phyloP scores from a whole-genome alignment of 108 stramenopile species.

The Mediolabrus comicus region DNA sequence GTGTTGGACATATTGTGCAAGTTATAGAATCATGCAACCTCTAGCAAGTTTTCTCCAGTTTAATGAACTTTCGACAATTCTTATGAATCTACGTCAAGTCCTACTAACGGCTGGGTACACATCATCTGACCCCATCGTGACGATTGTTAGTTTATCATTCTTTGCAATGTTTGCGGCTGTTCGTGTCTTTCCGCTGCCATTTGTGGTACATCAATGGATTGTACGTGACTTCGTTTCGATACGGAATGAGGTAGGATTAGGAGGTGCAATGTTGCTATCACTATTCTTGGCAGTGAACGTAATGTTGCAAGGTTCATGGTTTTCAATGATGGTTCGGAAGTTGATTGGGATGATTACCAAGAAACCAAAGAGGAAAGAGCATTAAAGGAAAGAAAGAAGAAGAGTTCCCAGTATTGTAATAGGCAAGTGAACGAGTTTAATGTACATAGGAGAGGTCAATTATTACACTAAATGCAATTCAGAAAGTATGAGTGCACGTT shows the following conservation, averaged over 20 bases:
- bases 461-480: background rate
- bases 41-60: slow-evolving; percentile 21
- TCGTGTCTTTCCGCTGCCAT: slow-evolving; percentile 23
- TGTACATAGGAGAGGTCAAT: no score
- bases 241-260: slow-evolving; percentile 3
- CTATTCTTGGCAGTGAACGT: slow-evolving; percentile 24
- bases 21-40: slow-evolving; percentile 18
- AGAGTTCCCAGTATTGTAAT: no score
- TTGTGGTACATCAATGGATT: slow-evolving; percentile 8
- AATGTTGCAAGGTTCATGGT: slow-evolving; percentile 25
- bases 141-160: slow-evolving; percentile 12
- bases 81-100: slow-evolving; percentile 23
- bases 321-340: slow-evolving; percentile 21
- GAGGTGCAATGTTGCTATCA: slow-evolving; percentile 11
- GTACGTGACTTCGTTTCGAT: slow-evolving; percentile 5
- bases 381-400: background rate
- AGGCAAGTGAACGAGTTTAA: no score
- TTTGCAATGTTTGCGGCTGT: slow-evolving; percentile 18
- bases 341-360: background rate
- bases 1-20: slow-evolving; percentile 28
- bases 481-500: background rate
- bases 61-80: slow-evolving; percentile 23
- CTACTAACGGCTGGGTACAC: slow-evolving; percentile 23
- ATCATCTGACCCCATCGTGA: background rate
- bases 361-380: background rate